Conservation (phyloP, 495 filamentous ascomycete species). For the Tuber microsphaerosporum region DNA sequence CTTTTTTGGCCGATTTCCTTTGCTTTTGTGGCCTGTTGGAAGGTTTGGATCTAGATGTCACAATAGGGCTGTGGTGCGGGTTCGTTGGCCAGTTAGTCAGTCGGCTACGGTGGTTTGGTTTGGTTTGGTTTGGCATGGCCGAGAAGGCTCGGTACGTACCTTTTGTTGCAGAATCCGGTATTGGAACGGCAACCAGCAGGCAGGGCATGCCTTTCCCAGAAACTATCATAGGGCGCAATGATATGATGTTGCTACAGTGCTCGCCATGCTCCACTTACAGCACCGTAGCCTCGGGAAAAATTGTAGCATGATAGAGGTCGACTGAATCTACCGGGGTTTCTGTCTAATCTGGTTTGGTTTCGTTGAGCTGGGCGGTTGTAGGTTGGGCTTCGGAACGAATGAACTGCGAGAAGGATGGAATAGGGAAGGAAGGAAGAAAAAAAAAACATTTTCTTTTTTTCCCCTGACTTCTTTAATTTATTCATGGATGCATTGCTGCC, state of each 20-base stretch:
- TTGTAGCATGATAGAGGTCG: not conserved
- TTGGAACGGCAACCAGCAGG: not conserved
- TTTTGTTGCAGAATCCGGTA: not conserved
- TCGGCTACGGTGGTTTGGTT: not conserved
- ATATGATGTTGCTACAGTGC: not conserved
- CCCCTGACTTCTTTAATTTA: constrained; percentile 1
- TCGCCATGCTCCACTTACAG: not conserved
- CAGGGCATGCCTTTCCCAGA: not conserved
- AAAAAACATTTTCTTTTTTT: not conserved
- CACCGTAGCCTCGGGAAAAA: not conserved
- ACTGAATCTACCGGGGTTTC: not conserved
- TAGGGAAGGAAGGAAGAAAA: not conserved
- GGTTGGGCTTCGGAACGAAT: not conserved
- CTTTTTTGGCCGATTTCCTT: not conserved
- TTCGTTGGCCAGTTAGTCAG: too few species aligned
- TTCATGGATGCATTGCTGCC: constrained; percentile 1
- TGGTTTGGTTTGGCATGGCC: not conserved
- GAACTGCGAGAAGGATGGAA: not conserved
- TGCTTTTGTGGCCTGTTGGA: not conserved
- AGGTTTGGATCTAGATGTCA: too few species aligned
- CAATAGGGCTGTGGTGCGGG: too few species aligned
- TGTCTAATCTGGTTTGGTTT: not conserved
- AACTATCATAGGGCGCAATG: not conserved
- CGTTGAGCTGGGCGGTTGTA: not conserved
- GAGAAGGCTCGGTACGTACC: not conserved